Conservation (phyloP, 306 rosid genomes). For the Cucumis sativus region DNA sequence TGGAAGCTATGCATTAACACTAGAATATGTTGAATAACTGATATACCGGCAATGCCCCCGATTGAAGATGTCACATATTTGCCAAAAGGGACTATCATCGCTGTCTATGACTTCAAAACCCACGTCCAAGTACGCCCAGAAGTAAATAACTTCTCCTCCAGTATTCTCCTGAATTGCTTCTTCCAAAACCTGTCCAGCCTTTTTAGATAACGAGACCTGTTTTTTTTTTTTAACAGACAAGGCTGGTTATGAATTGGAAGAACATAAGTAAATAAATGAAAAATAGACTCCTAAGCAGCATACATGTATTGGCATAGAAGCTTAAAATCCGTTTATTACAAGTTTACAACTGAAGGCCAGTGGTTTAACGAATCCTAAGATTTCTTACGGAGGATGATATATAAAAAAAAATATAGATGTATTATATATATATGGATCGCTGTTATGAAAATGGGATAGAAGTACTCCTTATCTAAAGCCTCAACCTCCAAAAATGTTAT, state of each 20-base stretch:
- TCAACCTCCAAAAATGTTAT: not conserved
- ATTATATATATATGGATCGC: not conserved
- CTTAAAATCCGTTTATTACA: not conserved
- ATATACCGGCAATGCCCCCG: slow-evolving; percentile 77
- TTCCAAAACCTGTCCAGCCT: slow-evolving; percentile 56
- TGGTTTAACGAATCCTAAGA: not conserved
- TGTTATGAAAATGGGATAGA: not conserved
- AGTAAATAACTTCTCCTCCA: slow-evolving; percentile 65
- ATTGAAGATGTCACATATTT: slow-evolving; percentile 76
- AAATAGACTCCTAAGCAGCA: not conserved
- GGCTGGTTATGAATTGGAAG: not conserved
- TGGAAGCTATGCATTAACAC: not conserved
- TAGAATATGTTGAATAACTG: slow-evolving; percentile 9
- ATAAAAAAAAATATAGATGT: no score
- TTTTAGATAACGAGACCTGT: slow-evolving; percentile 59
- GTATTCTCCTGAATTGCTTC: slow-evolving; percentile 43
- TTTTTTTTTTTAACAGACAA: slow-evolving; percentile 15
- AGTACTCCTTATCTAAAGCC: not conserved
- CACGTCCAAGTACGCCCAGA: slow-evolving; percentile 68
- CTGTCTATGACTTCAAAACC: slow-evolving; percentile 29
- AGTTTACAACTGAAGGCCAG: not conserved
- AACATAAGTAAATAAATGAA: not conserved
- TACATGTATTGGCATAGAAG: not conserved
- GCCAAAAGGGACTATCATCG: slow-evolving; percentile 65
- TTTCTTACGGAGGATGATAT: not conserved